Base-by-base conservation (phyloP, 1,139 yeast species). In the Geotrichum histeridarum region DNA sequence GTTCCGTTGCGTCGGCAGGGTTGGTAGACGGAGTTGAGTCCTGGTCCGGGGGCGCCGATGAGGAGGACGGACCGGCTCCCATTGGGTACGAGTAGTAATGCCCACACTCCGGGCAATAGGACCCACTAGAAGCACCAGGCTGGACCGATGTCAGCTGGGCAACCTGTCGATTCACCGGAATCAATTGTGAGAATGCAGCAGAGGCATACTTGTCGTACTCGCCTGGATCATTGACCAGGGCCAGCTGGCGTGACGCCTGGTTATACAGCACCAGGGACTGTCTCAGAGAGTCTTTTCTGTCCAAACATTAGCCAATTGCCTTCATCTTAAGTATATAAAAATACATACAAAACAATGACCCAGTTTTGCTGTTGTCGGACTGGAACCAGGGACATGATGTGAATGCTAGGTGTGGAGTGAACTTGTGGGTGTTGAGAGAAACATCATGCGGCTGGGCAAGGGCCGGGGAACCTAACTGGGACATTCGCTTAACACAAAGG, bases 241-340 rank as follows among this genome's bases (percentile, higher is more conserved):
- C 63, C 50, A 70, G 60, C 33, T 61, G 62, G 18, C 65, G 62
- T 15, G 69, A 66, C 6, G 57, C 46, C 17, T 60, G 53, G 56
- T 70, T 70, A 48, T 65, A 69, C 15, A 70, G 54, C 6, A 70
- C 72, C 35, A 70, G 60, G 8, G 72, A 69, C 27, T 64, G 63
- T 8, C 65, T 57, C 8, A 59, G 48, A 2, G 67, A 63, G 51
- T 69, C 71, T 33, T 67, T 64, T 41, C 70, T 67, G 42, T 18
- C 31, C 12, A 18, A 36, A 17, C 11, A 38, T 22, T 35, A 18
- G 44, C 15, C n/a, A 33, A 11, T 30, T n/a, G 14, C 18, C 18
- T 11, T 18, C 5, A 18, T 27, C n/a, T n/a, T n/a, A n/a, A n/a
- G n/a, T 32, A 4, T 4, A 15, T 8, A 22, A n/a, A 22, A 12